Conservation (phyloP, 2,329 filamentous ascomycete genomes). For the Nemania sp. region DNA sequence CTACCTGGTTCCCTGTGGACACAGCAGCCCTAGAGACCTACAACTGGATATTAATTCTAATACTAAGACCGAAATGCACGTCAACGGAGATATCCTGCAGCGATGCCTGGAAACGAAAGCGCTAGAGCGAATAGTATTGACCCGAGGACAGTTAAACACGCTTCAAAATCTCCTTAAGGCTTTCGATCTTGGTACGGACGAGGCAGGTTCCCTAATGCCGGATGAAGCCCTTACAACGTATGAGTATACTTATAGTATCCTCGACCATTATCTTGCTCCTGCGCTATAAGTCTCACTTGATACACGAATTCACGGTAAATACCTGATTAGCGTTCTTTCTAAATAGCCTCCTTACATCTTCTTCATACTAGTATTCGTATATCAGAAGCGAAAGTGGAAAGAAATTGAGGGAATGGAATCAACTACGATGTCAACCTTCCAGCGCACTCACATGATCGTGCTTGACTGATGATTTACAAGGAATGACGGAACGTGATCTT, state of each 20-base stretch:
- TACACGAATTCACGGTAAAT: neutral
- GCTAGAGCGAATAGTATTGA: conserved; percentile 53
- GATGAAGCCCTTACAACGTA: conserved; percentile 47
- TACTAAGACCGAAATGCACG: conserved; percentile 66
- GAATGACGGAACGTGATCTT: neutral
- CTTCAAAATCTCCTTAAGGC: conserved; percentile 33
- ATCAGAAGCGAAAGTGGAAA: too few relatives aligned
- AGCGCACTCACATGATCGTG: too few relatives aligned
- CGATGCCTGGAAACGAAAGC: conserved; percentile 62
- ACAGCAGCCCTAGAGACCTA: conserved; percentile 24
- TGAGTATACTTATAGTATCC: conserved; percentile 64
- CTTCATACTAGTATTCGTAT: neutral
- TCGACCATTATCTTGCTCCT: conserved; percentile 65
- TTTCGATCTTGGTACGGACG: neutral
- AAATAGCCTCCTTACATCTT: neutral
- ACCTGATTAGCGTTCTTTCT: neutral
- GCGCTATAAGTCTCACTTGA: conserved; percentile 55
- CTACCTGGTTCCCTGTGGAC: conserved; percentile 47
- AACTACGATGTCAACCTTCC: too few relatives aligned
- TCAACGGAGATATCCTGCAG: conserved; percentile 75
- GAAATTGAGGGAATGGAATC: too few relatives aligned
- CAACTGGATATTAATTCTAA: conserved; percentile 56
- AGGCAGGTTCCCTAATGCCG: neutral
- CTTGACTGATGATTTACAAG: neutral
- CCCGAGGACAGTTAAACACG: conserved; percentile 53